Evolutionary conservation across 495 filamentous ascomycete genomes (phyloP).

Genomic region (Podospora pseudocomata): DNA sequence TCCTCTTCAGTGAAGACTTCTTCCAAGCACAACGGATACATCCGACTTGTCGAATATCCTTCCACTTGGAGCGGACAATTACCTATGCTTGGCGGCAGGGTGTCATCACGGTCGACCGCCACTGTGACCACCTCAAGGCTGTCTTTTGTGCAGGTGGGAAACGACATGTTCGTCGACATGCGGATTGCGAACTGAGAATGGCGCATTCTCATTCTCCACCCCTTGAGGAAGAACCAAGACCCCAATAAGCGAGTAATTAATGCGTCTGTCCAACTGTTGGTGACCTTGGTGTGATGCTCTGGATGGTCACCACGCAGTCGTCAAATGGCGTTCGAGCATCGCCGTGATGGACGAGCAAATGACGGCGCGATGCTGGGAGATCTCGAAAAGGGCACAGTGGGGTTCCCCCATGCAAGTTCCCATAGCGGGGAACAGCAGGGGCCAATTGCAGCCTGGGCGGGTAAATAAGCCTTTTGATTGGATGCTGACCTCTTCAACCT

Average conservation of each 20-base stretch:
- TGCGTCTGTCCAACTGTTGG: slow-evolving; percentile 9
- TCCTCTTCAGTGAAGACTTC: slow-evolving; percentile 4
- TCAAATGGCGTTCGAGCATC: slow-evolving; percentile 17
- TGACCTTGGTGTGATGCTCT: slow-evolving; percentile 9
- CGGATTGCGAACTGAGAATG: slow-evolving; percentile 17
- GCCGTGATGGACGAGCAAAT: slow-evolving; percentile 10
- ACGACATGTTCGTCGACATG: neutral
- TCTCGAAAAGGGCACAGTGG: slow-evolving; percentile 7
- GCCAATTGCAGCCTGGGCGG: slow-evolving; percentile 19
- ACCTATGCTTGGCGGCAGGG: neutral
- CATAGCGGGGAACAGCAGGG: slow-evolving; percentile 12
- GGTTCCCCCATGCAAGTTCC: slow-evolving; percentile 9
- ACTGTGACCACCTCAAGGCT: slow-evolving; percentile 13
- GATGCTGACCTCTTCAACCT: slow-evolving; percentile 8
- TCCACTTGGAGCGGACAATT: neutral
- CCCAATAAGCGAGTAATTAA: slow-evolving; percentile 5
- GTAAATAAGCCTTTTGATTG: slow-evolving; percentile 22
- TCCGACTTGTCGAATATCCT: neutral
- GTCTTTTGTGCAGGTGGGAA: slow-evolving; percentile 5
- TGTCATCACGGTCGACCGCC: slow-evolving; percentile 10
- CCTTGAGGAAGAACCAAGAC: neutral
- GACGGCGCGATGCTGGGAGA: neutral
- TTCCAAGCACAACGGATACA: neutral
- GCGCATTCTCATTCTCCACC: slow-evolving; percentile 1
- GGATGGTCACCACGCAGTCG: neutral